Percentiles rank a stretch among this genome's conserved stretches.
These are phyloP conservation scores for Jackrogersella multiformis DNA, from an alignment of 495 filamentous ascomycete species.

Conservation along the genomic window DNA sequence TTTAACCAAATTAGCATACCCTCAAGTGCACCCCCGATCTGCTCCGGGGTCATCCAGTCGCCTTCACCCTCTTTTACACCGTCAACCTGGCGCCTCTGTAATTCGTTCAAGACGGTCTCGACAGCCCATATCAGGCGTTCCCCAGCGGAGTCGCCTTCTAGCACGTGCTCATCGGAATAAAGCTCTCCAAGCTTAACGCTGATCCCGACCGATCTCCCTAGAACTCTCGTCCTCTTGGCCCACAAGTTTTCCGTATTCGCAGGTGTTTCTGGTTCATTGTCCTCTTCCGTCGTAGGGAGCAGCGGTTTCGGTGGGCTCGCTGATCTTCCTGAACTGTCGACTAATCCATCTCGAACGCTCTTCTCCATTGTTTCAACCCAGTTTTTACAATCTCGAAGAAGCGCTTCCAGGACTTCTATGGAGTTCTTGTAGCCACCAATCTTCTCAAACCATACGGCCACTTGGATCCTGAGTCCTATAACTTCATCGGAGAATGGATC, in stretches of 20 bases:
- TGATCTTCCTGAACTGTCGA: slow-evolving; percentile 42
- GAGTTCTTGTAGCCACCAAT: slow-evolving; percentile 70
- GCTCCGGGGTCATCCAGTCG: slow-evolving; percentile 76
- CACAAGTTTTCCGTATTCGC: slow-evolving; percentile 57
- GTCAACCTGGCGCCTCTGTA: slow-evolving; percentile 68
- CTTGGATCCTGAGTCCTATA: slow-evolving; percentile 84
- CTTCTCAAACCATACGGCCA: slow-evolving; percentile 81
- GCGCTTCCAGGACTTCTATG: slow-evolving; percentile 75
- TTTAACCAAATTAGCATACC: slow-evolving; percentile 52
- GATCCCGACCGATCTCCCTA: slow-evolving; percentile 77
- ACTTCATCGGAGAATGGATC: slow-evolving; percentile 91
- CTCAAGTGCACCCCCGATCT: slow-evolving; percentile 77
- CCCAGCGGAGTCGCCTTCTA: slow-evolving; percentile 72
- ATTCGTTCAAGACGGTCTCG: slow-evolving; percentile 79
- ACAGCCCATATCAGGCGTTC: slow-evolving; percentile 82
- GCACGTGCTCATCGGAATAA: slow-evolving; percentile 69
- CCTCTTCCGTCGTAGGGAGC: slow-evolving; percentile 38
- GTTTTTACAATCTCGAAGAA: slow-evolving; percentile 66
- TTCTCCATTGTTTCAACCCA: slow-evolving; percentile 70
- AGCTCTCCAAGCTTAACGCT: slow-evolving; percentile 84
- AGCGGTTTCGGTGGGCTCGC: slow-evolving; percentile 32
- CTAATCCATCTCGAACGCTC: slow-evolving; percentile 59
- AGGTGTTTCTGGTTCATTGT: slow-evolving; percentile 39
- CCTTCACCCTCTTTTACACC: slow-evolving; percentile 70
- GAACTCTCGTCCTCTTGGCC: slow-evolving; percentile 71